Base-by-base conservation (phyloP, 1,284 basidiomycete species). In the Boletus sp. region DNA sequence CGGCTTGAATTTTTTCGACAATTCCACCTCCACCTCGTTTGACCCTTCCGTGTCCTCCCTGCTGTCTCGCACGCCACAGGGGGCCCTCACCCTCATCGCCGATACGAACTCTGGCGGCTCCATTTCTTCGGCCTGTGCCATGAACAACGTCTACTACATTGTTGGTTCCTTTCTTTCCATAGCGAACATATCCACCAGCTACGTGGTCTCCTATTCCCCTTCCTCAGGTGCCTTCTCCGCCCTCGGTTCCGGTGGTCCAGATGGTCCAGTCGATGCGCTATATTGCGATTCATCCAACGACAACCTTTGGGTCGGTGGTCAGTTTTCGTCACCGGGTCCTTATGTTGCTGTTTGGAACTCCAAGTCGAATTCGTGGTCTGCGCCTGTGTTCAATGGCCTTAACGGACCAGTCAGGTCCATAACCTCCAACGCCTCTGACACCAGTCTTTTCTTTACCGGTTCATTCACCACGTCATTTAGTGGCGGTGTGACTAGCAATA, bases 251-350 rank as follows among this genome's bases (percentile, higher is more conserved):
- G 71, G 70, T 44, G 79, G 82, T 10, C 80, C 87, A 23, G 78
- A 92, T 55, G 93, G 89, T 34, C 70, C 76, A 38, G 78, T 97
- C 6, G 72, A 80, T 45, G 72, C 91, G 2, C 59, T 96, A n/a
- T 90, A 80, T 57, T 99, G 95, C 69, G 93, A 97, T 68, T 58
- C 75, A 10, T 71, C 74, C 40, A 76, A 81, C 52, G 72, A 75
- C 54, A 81, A 84, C 56, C 71, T 99, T 38, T 95, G 94, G 87
- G 85, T 79, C 17, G 92, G 93, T 23, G 95, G 95, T 20, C 72
- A 69, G 26, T 97, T 98, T 68, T 76, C 78, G 4, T 81, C 81
- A 8, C 83, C 82, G 8, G 76, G 75, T 12, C 77, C 80, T 19
- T 81, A 86, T 23, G 84, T 97, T 36, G 92, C 90, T 13, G 69